phyloP scores from a whole-genome alignment of 371 early-diverging fungal species.

The Parasitella parasitica region DNA sequence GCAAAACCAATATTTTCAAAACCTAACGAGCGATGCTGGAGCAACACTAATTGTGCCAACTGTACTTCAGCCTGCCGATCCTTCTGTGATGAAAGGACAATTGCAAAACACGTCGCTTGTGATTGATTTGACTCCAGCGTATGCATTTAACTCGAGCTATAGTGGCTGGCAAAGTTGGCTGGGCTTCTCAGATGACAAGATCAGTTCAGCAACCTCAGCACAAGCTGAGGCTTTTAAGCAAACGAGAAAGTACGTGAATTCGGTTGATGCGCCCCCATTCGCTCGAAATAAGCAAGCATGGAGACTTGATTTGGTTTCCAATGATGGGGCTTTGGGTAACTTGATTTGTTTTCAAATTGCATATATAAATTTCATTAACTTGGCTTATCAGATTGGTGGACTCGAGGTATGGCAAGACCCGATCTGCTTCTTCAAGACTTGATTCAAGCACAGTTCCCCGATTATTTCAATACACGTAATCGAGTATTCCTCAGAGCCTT shows the following conservation, averaged over 20 bases:
- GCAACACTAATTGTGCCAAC: constrained; percentile 12
- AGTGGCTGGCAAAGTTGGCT: constrained; percentile 23
- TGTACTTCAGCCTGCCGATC: constrained; percentile 20
- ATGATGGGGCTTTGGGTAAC: constrained; percentile 26
- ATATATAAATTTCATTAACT: background rate
- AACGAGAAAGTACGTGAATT: constrained; percentile 20
- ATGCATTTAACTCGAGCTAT: constrained; percentile 11
- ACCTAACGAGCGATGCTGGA: constrained; percentile 31
- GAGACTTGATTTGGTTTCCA: constrained; percentile 27
- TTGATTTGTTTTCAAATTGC: background rate
- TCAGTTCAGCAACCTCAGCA: constrained; percentile 5
- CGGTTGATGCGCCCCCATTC: constrained; percentile 32
- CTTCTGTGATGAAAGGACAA: constrained; percentile 25
- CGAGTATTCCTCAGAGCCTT: constrained; percentile 31
- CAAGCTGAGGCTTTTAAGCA: constrained; percentile 4
- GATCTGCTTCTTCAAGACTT: constrained; percentile 33
- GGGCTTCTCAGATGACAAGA: constrained; percentile 11
- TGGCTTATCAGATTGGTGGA: constrained; percentile 26
- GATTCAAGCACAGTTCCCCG: constrained; percentile 35
- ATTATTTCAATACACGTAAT: constrained; percentile 19
- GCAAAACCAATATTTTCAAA: constrained; percentile 25
- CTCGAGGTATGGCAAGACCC: constrained; percentile 32
- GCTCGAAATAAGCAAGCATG: constrained; percentile 26
- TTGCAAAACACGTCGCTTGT: constrained; percentile 29
- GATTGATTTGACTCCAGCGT: constrained; percentile 25